Base-by-base conservation (phyloP, 2,329 filamentous ascomycete genomes). In the Fusarium duplospermum region DNA sequence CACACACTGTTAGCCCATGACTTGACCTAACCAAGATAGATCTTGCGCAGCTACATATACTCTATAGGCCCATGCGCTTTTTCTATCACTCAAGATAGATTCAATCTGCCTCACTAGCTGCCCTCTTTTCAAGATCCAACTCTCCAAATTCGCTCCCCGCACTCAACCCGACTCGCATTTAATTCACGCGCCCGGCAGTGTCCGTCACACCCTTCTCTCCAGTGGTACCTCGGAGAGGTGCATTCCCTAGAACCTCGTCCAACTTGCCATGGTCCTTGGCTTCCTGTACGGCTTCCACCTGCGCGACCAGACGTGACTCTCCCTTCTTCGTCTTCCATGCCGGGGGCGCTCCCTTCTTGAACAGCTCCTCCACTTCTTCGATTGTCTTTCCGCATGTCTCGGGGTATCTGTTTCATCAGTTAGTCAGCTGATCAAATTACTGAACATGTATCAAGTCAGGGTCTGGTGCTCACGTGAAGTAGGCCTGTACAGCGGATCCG, bases 261-360 rank as follows among this genome's bases (percentile, higher is more conserved):
- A 67, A 14, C n/a, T 70, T 67, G 22, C 64, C 67, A 45, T 64
- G 62, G 20, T 62, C 67, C 45, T 67, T 67, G n/a, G 64, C 64
- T 29, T 64, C 52, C 27, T 64, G 33, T 5, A 64, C 52, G 16
- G 62, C 62, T 29, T 59, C 57, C 31, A 69, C 54, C 24, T 69
- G 47, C 27, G 67, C 67, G 6, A 50, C 59, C 10, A 67, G 64
- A 40, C 59, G 60, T n/a, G 64, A 66, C 16, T 50, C 38, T 24
- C 67, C 67, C 33, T 70, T 70, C 52, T 63, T 67, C 1, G 67
- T 70, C 67, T 67, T 70, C 67, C 63, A 70, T 1, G 67, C 52
- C 4, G 58, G 42, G 18, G 45, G 35, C 10, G 62, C 62, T 22
- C 47, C 64, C 57, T 62, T 66, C 27, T 27, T 57, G 29, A 67